Evolutionary conservation across 768 basidiomycete species (phyloP).

Genomic region (Mycena galopus): DNA sequence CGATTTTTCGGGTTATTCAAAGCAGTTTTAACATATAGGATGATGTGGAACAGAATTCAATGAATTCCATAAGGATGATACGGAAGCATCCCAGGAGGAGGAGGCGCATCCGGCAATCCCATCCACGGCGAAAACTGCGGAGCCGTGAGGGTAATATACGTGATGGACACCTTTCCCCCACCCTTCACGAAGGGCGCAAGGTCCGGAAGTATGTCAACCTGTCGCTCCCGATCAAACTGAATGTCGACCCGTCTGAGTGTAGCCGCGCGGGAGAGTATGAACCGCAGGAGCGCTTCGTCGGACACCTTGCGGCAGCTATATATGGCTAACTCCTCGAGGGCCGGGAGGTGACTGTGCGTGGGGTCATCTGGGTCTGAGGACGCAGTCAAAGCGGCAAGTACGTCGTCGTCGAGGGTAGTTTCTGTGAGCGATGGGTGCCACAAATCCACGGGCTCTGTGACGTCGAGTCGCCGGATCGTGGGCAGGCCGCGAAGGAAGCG

Average conservation of each 20-base stretch:
- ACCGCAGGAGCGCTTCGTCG: background rate
- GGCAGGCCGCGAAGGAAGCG: background rate
- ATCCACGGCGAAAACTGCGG: background rate
- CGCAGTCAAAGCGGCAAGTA: background rate
- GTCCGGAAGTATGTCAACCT: background rate
- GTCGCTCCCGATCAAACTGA: background rate
- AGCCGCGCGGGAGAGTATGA: background rate
- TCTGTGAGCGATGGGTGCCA: background rate
- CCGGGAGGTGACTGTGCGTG: too few relatives aligned
- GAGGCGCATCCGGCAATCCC: background rate
- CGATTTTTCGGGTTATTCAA: too few relatives aligned
- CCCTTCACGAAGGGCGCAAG: background rate
- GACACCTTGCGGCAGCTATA: background rate
- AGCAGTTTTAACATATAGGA: too few relatives aligned
- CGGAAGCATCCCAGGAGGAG: background rate
- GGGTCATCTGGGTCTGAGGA: too few relatives aligned
- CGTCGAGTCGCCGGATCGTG: background rate
- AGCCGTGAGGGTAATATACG: background rate
- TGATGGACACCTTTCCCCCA: background rate
- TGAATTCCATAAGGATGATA: too few relatives aligned
- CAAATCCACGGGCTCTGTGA: background rate
- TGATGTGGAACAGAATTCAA: too few relatives aligned
- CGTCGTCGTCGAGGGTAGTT: background rate
- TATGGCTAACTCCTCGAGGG: background rate
- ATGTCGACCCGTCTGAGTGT: background rate